Base-by-base conservation (phyloP, 352 stramenopile genomes). In the Pythium periplocum region DNA sequence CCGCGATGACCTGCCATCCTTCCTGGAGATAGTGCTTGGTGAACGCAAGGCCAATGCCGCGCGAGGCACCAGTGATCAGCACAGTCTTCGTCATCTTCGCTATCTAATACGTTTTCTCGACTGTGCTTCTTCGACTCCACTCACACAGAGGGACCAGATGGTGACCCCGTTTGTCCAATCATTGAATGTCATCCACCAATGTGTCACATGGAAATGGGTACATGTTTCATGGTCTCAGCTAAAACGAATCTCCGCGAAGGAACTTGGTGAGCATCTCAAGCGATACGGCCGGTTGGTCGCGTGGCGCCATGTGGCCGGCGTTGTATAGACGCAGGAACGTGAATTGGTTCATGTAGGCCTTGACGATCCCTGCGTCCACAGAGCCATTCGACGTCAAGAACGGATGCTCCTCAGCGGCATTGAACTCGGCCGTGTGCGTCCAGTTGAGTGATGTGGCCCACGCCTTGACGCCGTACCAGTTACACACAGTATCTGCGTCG, bases 401-500 rank as follows among this genome's bases (percentile, higher is more conserved):
- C 2, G 54, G 51, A 3, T 36, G 45, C 31, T 64, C 51, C 1
- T 10, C 30, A 11, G 62, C 69, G 11, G 45, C 53, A 35, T 90
- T 75, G 73, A 97, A 98, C 4, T 69, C 78, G 6, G 70, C 64
- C 49, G 79, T 73, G 48, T 87, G 81, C 32, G 56, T 57, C 94
- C 94, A 98, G 17, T 96, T 70, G 41, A 98, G 71, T 30, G 65
- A 75, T 9, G 82, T 63, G 7, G 86, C 95, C 91, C 90, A 98
- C 9, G 89, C 89, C 48, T 93, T 49, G 61, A 96, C 96, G 40
- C 92, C 93, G 33, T 96, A 52, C 71, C 95, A 98, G 62, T 98
- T 98, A 71, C 87, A 97, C 57, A 98, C 95, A 55, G 96, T 96
- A 61, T 98, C 94, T n/a, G 85, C 69, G 69, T 98, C 94, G 51